Evolutionary conservation across 2,329 filamentous ascomycete genomes (phyloP), one percentile per base, ranked within the genome.

Genomic region (Aureobasidium mangrovei): DNA sequence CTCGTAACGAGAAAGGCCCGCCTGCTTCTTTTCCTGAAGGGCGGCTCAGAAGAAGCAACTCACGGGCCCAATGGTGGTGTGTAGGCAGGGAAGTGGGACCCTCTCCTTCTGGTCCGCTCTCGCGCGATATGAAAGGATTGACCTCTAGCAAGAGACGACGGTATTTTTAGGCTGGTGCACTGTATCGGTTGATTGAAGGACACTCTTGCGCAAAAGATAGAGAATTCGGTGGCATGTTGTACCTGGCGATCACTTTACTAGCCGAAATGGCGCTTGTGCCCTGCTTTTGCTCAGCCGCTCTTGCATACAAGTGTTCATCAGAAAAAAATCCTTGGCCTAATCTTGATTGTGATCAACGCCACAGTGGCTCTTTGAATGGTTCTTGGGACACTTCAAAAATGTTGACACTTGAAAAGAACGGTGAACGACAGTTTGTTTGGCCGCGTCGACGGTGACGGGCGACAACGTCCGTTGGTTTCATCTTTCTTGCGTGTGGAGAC

Each of bases 41-140:
- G 48, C 48, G 48, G 39, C 32, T 18, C 31, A 43, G 18, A 52
- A 36, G 7, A 33, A 43, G 47, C 48, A 24, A 24, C 31, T 36
- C 48, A 52, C 48, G 48, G 48, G 26, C 48, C 48, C 24, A 43
- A 52, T 43, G 31, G 26, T 52, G 48, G 48, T 52, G 28, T 51
- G n/a, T 2, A 35, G 7, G 26, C 35, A 31, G 29, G 36, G 12
- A 32, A 27, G 18, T 33, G 36, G 38, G 29, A 32, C 28, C 46
- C 28, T 7, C 9, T 42, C 38, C 42, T 27, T 28, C 38, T 28
- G 36, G 12, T 52, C 40, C 6, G 36, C 35, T 32, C 36, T 32
- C 29, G 18, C 18, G 9, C 18, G 35, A 32, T 32, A 26, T 32
- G 27, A 26, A 40, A 49, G 36, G 28, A 24, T 26, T 7, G 26